These are phyloP conservation scores for Podosphaera xanthii DNA, from an alignment of 2,329 filamentous ascomycete species.

Conservation along the genomic window DNA sequence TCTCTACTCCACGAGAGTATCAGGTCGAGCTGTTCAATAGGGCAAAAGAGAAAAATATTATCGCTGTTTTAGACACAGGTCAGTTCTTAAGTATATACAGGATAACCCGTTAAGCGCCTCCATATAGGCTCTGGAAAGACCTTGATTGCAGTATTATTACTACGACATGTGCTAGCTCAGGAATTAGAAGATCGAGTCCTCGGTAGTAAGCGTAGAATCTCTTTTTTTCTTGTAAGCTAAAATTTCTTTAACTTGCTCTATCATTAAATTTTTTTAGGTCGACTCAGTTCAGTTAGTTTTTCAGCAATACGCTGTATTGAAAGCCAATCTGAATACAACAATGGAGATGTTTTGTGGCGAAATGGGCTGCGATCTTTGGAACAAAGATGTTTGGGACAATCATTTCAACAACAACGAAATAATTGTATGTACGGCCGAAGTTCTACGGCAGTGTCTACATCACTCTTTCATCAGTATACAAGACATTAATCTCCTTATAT, in stretches of 20 bases:
- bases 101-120: neutral
- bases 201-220: constrained; percentile 36
- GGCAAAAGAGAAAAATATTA: constrained; percentile 66
- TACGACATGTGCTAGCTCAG: constrained; percentile 51
- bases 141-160: constrained; percentile 71
- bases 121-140: constrained; percentile 68
- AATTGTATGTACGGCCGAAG: constrained; percentile 78
- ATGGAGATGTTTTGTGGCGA: constrained; percentile 54
- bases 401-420: constrained; percentile 47
- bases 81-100: constrained; percentile 4
- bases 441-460: constrained; percentile 55
- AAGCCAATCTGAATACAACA: constrained; percentile 55
- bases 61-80: constrained; percentile 87
- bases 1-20: constrained; percentile 66
- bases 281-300: constrained; percentile 77
- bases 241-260: constrained; percentile 2
- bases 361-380: constrained; percentile 38
- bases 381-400: constrained; percentile 32
- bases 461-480: constrained; percentile 61
- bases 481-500: constrained; percentile 73
- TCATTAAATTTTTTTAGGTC: constrained; percentile 24
- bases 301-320: constrained; percentile 68
- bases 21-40: constrained; percentile 78
- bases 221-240: constrained; percentile 55
- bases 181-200: constrained; percentile 48